phyloP scores from a whole-genome alignment of 805 yeast genomes.

The Isabelozyma heimii region DNA sequence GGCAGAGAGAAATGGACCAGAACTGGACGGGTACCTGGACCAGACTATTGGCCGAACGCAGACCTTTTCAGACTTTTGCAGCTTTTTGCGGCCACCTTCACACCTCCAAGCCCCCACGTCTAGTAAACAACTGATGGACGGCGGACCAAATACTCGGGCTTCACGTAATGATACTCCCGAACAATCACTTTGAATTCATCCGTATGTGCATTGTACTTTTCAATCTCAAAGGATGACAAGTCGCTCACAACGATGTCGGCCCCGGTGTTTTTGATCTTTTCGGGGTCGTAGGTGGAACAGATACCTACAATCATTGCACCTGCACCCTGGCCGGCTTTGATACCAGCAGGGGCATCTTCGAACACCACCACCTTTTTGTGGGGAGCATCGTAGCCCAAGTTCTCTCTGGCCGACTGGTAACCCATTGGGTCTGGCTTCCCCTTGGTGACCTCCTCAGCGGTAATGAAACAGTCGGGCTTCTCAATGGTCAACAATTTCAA shows the following conservation, averaged over 20 bases:
- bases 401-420: constrained; percentile 23
- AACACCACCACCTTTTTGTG: constrained; percentile 24
- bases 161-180: constrained; percentile 31
- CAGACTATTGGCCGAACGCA: too few relatives aligned
- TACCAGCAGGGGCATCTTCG: constrained; percentile 31
- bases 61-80: too few relatives aligned
- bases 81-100: too few relatives aligned
- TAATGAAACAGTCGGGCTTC: constrained; percentile 24
- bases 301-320: constrained; percentile 30
- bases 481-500: constrained; percentile 22
- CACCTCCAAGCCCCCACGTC: too few relatives aligned
- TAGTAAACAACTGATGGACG: constrained; percentile 1
- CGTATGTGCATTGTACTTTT: constrained; percentile 23
- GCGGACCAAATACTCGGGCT: constrained; percentile 23
- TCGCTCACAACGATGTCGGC: constrained; percentile 29
- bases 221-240: constrained; percentile 21
- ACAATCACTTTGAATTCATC: constrained; percentile 34
- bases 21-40: too few relatives aligned
- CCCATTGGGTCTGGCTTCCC: constrained; percentile 32
- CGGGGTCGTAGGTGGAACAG: constrained; percentile 25
- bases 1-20: too few relatives aligned
- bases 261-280: constrained; percentile 23
- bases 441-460: constrained; percentile 26
- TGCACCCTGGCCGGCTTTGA: constrained; percentile 25
- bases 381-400: constrained; percentile 21